Evolutionary conservation across 2,329 filamentous ascomycete genomes (phyloP).

Genomic region (Hypoxylon sp.): DNA sequence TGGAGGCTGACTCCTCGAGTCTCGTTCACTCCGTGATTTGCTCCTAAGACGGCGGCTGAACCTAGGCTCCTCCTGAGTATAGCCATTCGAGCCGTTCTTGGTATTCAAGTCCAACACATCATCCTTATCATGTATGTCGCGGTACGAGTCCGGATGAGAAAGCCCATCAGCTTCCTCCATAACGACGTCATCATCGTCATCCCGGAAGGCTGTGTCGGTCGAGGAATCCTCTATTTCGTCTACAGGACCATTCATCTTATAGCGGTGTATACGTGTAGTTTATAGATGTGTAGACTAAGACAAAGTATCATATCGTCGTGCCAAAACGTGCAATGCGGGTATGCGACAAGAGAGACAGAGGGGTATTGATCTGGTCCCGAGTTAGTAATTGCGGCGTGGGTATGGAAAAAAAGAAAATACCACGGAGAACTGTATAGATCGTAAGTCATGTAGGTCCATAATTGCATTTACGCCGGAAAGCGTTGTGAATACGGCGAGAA

Average conservation of each 20-base stretch:
- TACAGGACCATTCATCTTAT: conserved; percentile 28
- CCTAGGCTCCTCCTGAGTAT: neutral
- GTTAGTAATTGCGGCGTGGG: conserved; percentile 6
- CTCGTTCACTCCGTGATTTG: neutral
- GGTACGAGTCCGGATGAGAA: conserved; percentile 7
- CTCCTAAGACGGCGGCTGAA: neutral
- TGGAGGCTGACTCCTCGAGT: conserved; percentile 5
- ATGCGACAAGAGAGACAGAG: conserved; percentile 1
- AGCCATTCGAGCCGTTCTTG: neutral
- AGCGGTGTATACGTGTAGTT: neutral
- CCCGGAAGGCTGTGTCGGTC: neutral
- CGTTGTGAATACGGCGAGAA: neutral
- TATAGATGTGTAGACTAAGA: conserved; percentile 2
- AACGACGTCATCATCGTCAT: conserved; percentile 25
- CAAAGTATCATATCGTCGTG: conserved; percentile 1
- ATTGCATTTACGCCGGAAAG: neutral
- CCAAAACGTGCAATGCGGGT: neutral
- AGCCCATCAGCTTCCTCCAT: conserved; percentile 14
- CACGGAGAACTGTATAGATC: neutral
- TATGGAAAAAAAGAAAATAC: neutral
- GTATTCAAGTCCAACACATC: neutral
- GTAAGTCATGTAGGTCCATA: conserved; percentile 2
- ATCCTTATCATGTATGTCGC: conserved; percentile 23
- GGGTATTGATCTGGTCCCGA: conserved; percentile 7
- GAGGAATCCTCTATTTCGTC: conserved; percentile 52